Conservation (phyloP, 2,329 filamentous ascomycete species). For the Neoscytalidium dimidiatum region DNA sequence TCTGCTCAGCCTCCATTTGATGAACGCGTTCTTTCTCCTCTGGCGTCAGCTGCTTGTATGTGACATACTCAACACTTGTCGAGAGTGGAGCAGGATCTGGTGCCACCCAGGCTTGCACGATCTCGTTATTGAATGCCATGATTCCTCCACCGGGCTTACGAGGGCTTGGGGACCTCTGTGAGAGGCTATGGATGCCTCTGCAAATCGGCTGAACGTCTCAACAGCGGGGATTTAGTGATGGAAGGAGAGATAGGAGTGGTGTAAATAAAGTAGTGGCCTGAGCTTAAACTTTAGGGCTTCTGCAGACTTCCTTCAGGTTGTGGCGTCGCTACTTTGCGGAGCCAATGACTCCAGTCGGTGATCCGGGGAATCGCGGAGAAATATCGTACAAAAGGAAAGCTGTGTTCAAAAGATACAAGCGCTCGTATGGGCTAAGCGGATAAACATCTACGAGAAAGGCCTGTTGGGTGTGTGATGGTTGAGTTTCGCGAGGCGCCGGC, state of each 20-base stretch:
- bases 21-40: constrained; percentile 44
- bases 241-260: neutral
- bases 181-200: neutral
- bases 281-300: no score
- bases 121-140: constrained; percentile 19
- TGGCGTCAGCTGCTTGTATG: constrained; percentile 12
- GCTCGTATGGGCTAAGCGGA: neutral
- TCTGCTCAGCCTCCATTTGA: constrained; percentile 54
- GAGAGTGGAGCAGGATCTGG: constrained; percentile 8
- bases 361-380: no score
- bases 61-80: constrained; percentile 14
- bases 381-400: no score
- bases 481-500: neutral
- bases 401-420: no score
- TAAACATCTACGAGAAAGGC: neutral
- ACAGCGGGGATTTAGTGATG: neutral
- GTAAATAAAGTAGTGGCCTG: no score
- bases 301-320: no score
- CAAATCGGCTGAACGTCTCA: neutral
- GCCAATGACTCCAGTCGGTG: no score
- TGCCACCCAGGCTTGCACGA: constrained; percentile 18
- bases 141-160: neutral
- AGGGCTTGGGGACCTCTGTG: neutral
- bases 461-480: neutral
- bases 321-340: no score